phyloP scores from a whole-genome alignment of 345 rosid genomes.

The Eucalyptus decipiens region DNA sequence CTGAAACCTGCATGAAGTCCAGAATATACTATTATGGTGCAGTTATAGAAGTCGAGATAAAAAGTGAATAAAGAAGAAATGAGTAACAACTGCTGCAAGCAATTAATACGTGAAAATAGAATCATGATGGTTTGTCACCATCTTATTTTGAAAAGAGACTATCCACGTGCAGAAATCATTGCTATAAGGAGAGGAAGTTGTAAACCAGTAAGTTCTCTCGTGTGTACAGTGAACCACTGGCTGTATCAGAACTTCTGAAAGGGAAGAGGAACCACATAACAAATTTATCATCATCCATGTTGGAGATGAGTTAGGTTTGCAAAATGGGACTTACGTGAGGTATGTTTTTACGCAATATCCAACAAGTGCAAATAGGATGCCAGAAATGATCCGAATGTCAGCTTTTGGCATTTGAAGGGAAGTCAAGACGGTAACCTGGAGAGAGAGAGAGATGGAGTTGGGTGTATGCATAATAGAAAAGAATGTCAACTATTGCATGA shows the following conservation, averaged over 20 bases:
- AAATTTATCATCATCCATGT: not conserved
- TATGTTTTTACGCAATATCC: conserved; percentile 69
- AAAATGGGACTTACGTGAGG: conserved; percentile 28
- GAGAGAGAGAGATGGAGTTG: not conserved
- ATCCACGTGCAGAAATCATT: not conserved
- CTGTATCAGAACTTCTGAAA: not conserved
- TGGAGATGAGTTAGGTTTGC: not conserved
- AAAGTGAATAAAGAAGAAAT: not conserved
- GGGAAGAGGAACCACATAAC: not conserved
- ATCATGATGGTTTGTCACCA: not conserved
- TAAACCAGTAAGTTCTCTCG: not conserved
- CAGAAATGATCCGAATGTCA: conserved; percentile 55
- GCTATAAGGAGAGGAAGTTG: not conserved
- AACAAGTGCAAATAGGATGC: conserved; percentile 45
- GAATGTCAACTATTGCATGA: not conserved
- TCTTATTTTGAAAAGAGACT: not conserved
- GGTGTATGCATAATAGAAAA: not conserved
- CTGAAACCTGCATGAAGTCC: conserved; percentile 46
- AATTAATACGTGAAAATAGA: not conserved
- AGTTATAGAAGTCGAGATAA: not conserved
- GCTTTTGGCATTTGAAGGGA: conserved; percentile 39
- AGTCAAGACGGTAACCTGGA: not conserved
- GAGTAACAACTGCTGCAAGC: not conserved
- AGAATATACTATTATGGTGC: not conserved
- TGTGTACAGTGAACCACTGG: not conserved